Evolutionary conservation across 2,329 filamentous ascomycete genomes (phyloP).

Genomic region (Microsporum ferrugineum): DNA sequence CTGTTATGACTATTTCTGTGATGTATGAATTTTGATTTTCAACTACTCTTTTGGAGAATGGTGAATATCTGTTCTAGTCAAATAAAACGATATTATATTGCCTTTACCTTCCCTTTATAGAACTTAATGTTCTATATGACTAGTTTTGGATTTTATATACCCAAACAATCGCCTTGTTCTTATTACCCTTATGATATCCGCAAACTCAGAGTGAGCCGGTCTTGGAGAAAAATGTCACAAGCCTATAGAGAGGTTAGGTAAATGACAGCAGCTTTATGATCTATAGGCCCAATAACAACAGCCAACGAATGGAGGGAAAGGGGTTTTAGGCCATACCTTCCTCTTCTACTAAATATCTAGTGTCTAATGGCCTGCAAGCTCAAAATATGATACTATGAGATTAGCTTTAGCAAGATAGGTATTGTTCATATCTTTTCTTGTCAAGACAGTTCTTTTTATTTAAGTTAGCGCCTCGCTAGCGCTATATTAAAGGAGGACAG

Average conservation of each 20-base stretch:
- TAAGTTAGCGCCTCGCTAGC: background rate
- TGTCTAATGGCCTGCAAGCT: background rate
- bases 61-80: background rate
- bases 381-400: background rate
- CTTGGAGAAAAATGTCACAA: too few relatives aligned
- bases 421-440: background rate
- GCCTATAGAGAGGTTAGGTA: too few relatives aligned
- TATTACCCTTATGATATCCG: background rate
- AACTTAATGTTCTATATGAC: background rate
- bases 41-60: background rate
- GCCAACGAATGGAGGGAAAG: too few relatives aligned
- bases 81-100: background rate
- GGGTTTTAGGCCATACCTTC: background rate
- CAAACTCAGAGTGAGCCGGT: background rate
- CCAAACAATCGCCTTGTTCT: background rate
- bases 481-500: background rate
- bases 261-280: too few relatives aligned
- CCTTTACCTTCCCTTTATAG: background rate
- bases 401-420: background rate
- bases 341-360: background rate
- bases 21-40: background rate
- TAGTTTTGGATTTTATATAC: background rate
- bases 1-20: slow-evolving; percentile 3
- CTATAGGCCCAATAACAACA: too few relatives aligned
- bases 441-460: background rate